A percentile compares a stretch with the other conserved stretches of the same genome.
These are phyloP conservation scores for Eimeria praecox DNA, from an alignment of 169 alveolate species.

Conservation along the genomic window DNA sequence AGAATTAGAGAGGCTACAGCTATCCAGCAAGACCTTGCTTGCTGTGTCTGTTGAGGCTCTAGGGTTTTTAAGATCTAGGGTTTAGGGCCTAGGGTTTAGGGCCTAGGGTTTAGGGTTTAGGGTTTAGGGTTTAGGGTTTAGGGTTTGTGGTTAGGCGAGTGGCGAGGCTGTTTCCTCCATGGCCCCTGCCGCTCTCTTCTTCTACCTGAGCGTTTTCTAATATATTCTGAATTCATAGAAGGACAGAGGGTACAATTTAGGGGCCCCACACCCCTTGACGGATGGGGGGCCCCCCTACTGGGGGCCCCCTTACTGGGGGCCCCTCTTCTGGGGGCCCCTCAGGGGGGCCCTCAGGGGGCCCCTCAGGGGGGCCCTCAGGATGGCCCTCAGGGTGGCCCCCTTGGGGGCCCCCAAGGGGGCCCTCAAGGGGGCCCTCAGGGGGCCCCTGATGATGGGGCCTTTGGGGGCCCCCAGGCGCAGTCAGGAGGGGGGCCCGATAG, in stretches of 20 bases:
- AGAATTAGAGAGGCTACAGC: too few species aligned
- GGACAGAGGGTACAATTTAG: not conserved
- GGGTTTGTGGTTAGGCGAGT: slow-evolving; percentile 10
- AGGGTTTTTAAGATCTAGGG: not conserved
- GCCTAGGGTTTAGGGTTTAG: slow-evolving; percentile 53
- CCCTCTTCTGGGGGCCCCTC: not conserved
- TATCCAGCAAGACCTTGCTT: too few species aligned
- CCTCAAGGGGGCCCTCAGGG: too few species aligned
- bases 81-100: slow-evolving; percentile 44
- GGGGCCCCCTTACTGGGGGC: not conserved
- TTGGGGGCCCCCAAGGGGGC: too few species aligned
- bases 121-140: slow-evolving; percentile 33
- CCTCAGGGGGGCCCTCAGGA: not conserved
- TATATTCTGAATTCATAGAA: not conserved
- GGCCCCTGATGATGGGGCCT: too few species aligned
- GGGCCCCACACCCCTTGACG: not conserved
- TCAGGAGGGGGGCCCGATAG: too few species aligned
- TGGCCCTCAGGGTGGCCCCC: not conserved
- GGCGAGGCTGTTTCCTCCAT: not conserved
- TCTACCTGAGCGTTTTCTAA: slow-evolving; percentile 1
- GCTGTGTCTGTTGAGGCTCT: too few species aligned
- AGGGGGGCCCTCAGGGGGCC: not conserved
- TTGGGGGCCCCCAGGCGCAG: too few species aligned
- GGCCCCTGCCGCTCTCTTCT: slow-evolving; percentile 26
- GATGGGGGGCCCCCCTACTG: not conserved